Evolutionary conservation across 192 early-diverging fungal genomes (phyloP), one percentile per base, ranked within the genome.

Genomic region (Coemansia furcata): DNA sequence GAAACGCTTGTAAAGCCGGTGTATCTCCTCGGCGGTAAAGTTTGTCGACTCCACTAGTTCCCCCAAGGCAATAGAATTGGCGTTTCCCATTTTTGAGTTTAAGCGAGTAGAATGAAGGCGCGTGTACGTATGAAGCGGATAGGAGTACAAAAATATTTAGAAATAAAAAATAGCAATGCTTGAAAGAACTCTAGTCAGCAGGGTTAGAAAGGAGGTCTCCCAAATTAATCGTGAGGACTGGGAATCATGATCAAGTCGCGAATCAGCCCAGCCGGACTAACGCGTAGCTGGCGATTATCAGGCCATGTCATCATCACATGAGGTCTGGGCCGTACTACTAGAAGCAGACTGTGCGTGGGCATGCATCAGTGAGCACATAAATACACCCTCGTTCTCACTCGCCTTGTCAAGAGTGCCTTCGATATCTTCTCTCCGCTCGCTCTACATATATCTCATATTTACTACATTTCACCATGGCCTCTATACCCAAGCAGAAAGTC

Each of bases 1-100:
- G 75, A 98, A 99, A 15, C 95, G 92, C 65, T 99, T 99, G 87
- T 99, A 97, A 33, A 99, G 86, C n/a, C 97, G 84, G 74, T 98
- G 92, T 63, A 98, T 94, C 84, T 99, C 96, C 65, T 94, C 92
- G 8, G 88, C 91, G 66, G 94, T 95, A 72, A 94, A 82, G 29
- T 82, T 82, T 29, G 80, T 72, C 68, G 80, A 82, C n/a, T 74
- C 75, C 1, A 77, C 80, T 5, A 82, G 75, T 15, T 77, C 72
- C 15, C 73, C 75, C 55, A 82, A 62, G 8, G 71, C 72, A 6
- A 72, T 38, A 14, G 80, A 82, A 54, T 69, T 82, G 57, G 80
- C 80, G 42, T 82, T 82, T 30, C 80, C 80, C 80, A 82, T 73
- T 65, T 64, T 60, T 19, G 12, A 36, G 6, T 36, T 11, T 2